phyloP scores from a whole-genome alignment of 768 basidiomycete genomes.

The Peribolospora baueri region DNA sequence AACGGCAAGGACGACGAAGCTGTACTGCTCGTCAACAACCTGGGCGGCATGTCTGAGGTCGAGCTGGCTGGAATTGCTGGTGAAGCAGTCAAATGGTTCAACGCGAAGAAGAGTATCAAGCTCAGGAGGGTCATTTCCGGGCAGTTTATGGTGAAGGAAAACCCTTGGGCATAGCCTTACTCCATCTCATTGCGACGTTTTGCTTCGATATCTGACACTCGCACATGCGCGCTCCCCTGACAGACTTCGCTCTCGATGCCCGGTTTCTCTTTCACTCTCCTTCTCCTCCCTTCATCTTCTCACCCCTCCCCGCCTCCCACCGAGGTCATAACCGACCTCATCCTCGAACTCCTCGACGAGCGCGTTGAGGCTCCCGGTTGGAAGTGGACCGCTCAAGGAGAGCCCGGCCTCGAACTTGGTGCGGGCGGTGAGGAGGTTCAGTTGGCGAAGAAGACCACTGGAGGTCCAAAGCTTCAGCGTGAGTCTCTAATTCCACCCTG shows the following conservation, averaged over 20 bases:
- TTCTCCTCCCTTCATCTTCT: constrained; percentile 19
- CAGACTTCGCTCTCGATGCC: constrained; percentile 21
- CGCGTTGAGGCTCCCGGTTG: constrained; percentile 19
- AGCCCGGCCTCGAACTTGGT: too few species aligned
- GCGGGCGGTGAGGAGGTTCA: too few species aligned
- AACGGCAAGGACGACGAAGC: constrained; percentile 4
- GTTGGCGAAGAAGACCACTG: too few species aligned
- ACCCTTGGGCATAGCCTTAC: not conserved
- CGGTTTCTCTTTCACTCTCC: constrained; percentile 18
- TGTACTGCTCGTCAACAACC: constrained; percentile 19
- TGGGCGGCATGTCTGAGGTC: constrained; percentile 8
- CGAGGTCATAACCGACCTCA: not conserved
- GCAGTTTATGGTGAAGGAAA: constrained; percentile 2
- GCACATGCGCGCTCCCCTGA: not conserved
- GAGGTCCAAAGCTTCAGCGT: too few species aligned
- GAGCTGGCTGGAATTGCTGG: constrained; percentile 6
- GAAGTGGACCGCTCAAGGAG: constrained; percentile 12
- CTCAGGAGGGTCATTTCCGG: constrained; percentile 5
- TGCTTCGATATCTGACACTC: constrained; percentile 11
- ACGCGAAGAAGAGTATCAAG: constrained; percentile 1
- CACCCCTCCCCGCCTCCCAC: too few species aligned
- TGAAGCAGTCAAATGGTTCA: not conserved
- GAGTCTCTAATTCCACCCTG: too few species aligned
- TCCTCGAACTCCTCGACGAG: constrained; percentile 18
- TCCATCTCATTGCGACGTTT: not conserved